phyloP scores from a whole-genome alignment of 257 asterid genomes.

The Fraxinus anomala region DNA sequence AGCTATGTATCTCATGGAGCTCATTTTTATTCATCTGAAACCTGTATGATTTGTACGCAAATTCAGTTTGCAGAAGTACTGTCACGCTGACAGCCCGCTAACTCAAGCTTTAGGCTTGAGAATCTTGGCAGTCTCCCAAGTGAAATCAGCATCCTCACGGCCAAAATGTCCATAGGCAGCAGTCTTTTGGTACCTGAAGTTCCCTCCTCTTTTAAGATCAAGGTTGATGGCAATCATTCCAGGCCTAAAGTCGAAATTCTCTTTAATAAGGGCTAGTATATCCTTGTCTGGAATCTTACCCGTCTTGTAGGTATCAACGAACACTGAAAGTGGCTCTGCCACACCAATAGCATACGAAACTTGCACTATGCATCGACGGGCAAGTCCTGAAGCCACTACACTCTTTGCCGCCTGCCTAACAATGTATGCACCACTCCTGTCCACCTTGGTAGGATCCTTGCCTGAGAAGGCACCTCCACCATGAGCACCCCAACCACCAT shows the following conservation, averaged over 20 bases:
- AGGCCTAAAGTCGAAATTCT: constrained; percentile 11
- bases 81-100: background rate
- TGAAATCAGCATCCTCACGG: constrained; percentile 11
- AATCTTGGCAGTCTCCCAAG: constrained; percentile 14
- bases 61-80: background rate
- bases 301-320: constrained; percentile 10
- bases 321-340: constrained; percentile 6
- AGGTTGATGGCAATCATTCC: constrained; percentile 13
- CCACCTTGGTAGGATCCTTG: constrained; percentile 11
- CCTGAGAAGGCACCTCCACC: constrained; percentile 10
- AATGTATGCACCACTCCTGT: background rate
- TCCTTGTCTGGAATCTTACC: constrained; percentile 13
- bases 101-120: constrained; percentile 15
- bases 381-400: constrained; percentile 8
- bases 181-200: constrained; percentile 10
- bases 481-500: constrained; percentile 7
- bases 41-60: background rate
- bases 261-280: constrained; percentile 4
- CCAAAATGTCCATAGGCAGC: constrained; percentile 14
- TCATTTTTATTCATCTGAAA: constrained; percentile 9
- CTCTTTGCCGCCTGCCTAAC: constrained; percentile 2
- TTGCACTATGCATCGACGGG: constrained; percentile 3
- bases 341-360: background rate
- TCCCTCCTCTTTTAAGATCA: constrained; percentile 17
- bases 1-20: background rate